Evolutionary conservation across 164 flowering plant genomes (phyloP).

Genomic region (Malania oleifera): DNA sequence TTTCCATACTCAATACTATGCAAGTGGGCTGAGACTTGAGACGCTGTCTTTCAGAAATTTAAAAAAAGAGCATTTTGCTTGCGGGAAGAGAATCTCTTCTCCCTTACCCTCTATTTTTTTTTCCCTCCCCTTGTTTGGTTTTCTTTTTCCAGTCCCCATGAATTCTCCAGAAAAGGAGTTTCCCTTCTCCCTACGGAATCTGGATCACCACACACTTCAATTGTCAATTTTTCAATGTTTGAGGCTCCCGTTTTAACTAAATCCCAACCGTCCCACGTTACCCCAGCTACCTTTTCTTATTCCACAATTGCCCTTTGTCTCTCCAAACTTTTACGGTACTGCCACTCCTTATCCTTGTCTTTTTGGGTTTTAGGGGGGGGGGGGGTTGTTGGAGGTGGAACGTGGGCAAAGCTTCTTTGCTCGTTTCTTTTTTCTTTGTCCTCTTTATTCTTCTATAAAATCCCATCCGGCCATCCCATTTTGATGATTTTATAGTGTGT

Average conservation of each 20-base stretch:
- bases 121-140: not conserved
- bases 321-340: not conserved
- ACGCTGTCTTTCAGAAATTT: no score
- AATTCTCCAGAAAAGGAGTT: constrained; percentile 15
- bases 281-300: constrained; percentile 10
- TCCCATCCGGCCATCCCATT: no score
- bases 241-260: constrained; percentile 32
- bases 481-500: no score
- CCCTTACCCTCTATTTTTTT: not conserved
- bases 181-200: constrained; percentile 44
- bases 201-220: no score
- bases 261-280: constrained; percentile 39
- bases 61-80: constrained; percentile 23
- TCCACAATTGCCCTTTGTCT: constrained; percentile 7
- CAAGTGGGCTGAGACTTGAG: constrained; percentile 18
- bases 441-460: not conserved
- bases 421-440: not conserved
- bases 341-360: constrained; percentile 1
- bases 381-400: no score
- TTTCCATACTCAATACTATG: constrained; percentile 10
- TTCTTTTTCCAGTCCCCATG: not conserved
- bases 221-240: constrained; percentile 43
- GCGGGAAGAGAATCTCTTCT: constrained; percentile 28
- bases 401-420: no score
- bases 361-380: no score